Evolutionary conservation across 2,329 filamentous ascomycete species (phyloP), one percentile per base, ranked within the genome.

Genomic region (Colletotrichum kahawae): DNA sequence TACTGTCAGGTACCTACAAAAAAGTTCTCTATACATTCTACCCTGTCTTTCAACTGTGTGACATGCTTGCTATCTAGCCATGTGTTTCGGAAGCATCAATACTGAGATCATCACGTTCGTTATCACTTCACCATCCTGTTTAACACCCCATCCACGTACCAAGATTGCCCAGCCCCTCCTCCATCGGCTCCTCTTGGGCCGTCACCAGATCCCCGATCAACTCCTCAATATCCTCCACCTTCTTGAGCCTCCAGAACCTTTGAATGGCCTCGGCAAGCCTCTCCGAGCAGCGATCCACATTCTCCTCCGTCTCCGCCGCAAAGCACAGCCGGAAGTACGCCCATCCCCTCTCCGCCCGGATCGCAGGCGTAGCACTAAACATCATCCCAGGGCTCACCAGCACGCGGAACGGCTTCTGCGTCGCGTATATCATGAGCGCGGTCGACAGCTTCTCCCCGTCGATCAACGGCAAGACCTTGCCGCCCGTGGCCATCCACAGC

Each of bases 251-350:
- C 93, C 94, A 98, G 83, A 98, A 98, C 29, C 87, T 89, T 74
- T 92, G 89, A 24, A 95, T 89, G 0, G 93, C 95, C 38, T 92
- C 88, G 1, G 90, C 92, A 79, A 97, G 92, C 31, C 93, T 85
- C 80, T 90, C 85, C 8, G 91, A 92, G 77, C 92, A 91, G 7
- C 84, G 83, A 29, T 88, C 89, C 7, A 98, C 86, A 54, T 93
- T 90, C 51, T 93, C 92, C 70, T 93, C 93, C n/a, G 90, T 71
- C 83, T 95, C 93, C 2, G 95, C 95, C 1, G 95, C 95, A 84
- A 98, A 98, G 84, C 95, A 98, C 43, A 98, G 81, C 16, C 96
- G 88, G 82, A 92, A 92, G 82, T 93, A 96, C 78, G 90, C 90
- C 92, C 93, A 96, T 4, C 92, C 93, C 56, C 90, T 86, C 71